phyloP scores from a whole-genome alignment of 2,329 filamentous ascomycete genomes.

The Parafenestella ontariensis region DNA sequence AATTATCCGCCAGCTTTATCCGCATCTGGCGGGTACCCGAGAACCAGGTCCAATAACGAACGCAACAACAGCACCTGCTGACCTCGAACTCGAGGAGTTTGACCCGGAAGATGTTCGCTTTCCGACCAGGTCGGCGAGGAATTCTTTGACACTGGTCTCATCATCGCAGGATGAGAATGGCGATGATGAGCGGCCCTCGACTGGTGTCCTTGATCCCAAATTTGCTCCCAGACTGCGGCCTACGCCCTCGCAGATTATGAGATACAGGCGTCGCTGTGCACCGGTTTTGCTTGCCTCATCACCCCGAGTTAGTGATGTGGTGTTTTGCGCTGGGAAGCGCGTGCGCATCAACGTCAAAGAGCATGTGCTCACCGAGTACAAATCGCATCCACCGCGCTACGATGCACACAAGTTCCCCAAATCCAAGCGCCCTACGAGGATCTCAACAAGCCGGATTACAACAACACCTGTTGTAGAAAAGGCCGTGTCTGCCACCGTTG shows the following conservation, averaged over 20 bases:
- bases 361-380: conserved; percentile 52
- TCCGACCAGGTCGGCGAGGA: conserved; percentile 27
- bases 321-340: conserved; percentile 52
- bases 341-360: conserved; percentile 54
- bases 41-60: conserved; percentile 13
- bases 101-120: conserved; percentile 49
- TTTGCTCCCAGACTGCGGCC: conserved; percentile 38
- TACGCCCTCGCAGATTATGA: conserved; percentile 46
- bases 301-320: conserved; percentile 55
- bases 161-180: conserved; percentile 25
- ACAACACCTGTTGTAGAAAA: conserved; percentile 5
- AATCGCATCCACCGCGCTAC: conserved; percentile 55
- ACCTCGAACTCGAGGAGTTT: conserved; percentile 46
- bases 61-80: conserved; percentile 21
- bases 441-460: conserved; percentile 4
- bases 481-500: conserved; percentile 2
- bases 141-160: conserved; percentile 17
- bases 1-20: conserved; percentile 56
- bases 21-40: conserved; percentile 45
- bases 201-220: conserved; percentile 40
- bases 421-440: conserved; percentile 19
- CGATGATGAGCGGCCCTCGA: conserved; percentile 25
- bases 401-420: conserved; percentile 48
- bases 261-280: conserved; percentile 57
- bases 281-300: conserved; percentile 54